These are phyloP conservation scores for Metschnikowia orientalis DNA, from an alignment of 805 yeast genomes.

Conservation along the genomic window DNA sequence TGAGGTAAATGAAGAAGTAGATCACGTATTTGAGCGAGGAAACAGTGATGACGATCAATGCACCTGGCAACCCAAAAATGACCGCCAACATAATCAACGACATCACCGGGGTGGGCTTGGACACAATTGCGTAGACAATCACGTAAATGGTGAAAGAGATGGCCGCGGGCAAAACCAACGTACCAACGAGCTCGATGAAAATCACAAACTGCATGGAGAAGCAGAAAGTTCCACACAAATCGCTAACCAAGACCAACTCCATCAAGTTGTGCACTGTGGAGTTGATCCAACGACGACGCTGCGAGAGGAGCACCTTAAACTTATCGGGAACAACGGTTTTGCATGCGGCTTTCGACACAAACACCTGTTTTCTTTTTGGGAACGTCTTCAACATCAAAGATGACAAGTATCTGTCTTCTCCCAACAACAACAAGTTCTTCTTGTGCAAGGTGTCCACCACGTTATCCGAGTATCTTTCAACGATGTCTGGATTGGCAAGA, in stretches of 20 bases:
- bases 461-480: constrained; percentile 85
- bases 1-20: constrained; percentile 74
- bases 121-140: constrained; percentile 61
- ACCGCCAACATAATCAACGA: constrained; percentile 72
- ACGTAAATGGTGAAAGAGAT: constrained; percentile 79
- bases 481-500: constrained; percentile 88
- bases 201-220: constrained; percentile 93
- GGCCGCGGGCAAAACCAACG: constrained; percentile 85
- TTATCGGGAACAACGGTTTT: constrained; percentile 85
- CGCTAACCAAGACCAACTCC: constrained; percentile 80
- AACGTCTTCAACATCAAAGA: constrained; percentile 84
- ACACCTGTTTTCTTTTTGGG: constrained; percentile 83
- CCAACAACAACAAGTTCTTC: constrained; percentile 78
- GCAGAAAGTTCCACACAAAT: constrained; percentile 90
- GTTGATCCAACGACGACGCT: constrained; percentile 95
- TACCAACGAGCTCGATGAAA: constrained; percentile 78
- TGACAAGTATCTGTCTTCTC: constrained; percentile 85
- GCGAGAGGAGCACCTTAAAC: constrained; percentile 76
- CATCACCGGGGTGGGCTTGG: constrained; percentile 71
- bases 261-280: constrained; percentile 90
- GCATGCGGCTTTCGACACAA: constrained; percentile 88
- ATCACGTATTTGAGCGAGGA: constrained; percentile 64
- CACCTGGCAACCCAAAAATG: constrained; percentile 82
- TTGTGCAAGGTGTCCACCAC: constrained; percentile 78
- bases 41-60: constrained; percentile 75